Percentiles rank a stretch among this genome's conserved stretches.
These are phyloP conservation scores for Stachybotrys chlorohalonatus DNA, from an alignment of 2,329 filamentous ascomycete genomes.

Conservation along the genomic window DNA sequence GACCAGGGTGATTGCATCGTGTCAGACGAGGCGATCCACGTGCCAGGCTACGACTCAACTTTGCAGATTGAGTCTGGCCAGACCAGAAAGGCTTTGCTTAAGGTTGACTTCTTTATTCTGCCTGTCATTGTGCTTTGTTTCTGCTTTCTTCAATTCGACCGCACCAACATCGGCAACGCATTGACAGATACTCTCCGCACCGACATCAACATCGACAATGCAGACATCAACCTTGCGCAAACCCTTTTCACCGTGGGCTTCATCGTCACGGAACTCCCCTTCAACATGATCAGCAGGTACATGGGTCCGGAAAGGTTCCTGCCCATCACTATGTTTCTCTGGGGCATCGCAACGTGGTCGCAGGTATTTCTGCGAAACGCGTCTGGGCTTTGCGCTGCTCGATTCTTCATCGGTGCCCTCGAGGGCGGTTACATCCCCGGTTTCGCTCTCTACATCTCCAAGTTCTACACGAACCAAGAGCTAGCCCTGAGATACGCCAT, in stretches of 20 bases:
- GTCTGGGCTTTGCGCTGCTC: constrained; percentile 11
- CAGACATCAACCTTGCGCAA: constrained; percentile 43
- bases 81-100: constrained; percentile 7
- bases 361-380: constrained; percentile 17
- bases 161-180: constrained; percentile 37
- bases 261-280: constrained; percentile 30
- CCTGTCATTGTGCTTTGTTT: constrained; percentile 21
- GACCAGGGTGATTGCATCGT: constrained; percentile 6
- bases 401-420: constrained; percentile 19
- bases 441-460: constrained; percentile 19
- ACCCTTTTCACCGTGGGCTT: constrained; percentile 41
- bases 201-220: constrained; percentile 38
- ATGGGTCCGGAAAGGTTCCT: constrained; percentile 18
- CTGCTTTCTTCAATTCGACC: constrained; percentile 22
- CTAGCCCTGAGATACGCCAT: constrained; percentile 16
- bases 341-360: constrained; percentile 17
- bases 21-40: constrained; percentile 6
- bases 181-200: constrained; percentile 39
- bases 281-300: constrained; percentile 17
- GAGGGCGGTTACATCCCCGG: constrained; percentile 23
- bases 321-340: constrained; percentile 18
- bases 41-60: constrained; percentile 14
- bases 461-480: constrained; percentile 19
- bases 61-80: constrained; percentile 7
- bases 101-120: constrained; percentile 17